Evolutionary conservation across 352 stramenopile genomes (phyloP).

Genomic region (Pythium sp.): DNA sequence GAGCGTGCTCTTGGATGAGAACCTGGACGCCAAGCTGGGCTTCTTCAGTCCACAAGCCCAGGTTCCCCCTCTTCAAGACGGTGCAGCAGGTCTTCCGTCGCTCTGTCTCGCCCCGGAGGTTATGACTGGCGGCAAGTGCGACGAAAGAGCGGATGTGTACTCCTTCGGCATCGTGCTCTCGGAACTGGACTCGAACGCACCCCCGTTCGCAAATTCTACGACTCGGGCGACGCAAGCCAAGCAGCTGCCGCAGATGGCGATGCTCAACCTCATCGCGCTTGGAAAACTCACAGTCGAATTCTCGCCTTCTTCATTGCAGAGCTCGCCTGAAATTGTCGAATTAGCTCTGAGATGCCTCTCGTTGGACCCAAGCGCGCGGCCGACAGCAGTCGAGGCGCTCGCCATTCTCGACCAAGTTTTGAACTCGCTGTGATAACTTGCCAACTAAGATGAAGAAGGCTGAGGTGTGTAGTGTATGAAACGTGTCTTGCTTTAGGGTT

Average conservation of each 20-base stretch:
- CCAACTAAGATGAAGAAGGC: neutral
- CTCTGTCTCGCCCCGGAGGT: constrained; percentile 35
- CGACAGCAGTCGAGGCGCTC: neutral
- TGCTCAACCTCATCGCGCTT: constrained; percentile 6
- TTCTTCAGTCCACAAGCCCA: constrained; percentile 25
- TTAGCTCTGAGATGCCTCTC: neutral
- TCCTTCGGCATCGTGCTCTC: constrained; percentile 31
- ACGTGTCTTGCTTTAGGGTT: neutral
- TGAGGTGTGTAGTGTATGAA: neutral
- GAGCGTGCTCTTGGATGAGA: constrained; percentile 20
- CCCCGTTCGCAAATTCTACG: constrained; percentile 20
- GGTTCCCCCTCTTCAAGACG: constrained; percentile 12
- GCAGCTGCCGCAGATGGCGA: constrained; percentile 2
- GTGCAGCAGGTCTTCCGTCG: constrained; percentile 13
- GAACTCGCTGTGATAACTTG: neutral
- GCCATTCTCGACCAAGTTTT: neutral
- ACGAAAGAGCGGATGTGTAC: constrained; percentile 28
- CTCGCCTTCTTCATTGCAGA: neutral
- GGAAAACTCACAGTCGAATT: constrained; percentile 2
- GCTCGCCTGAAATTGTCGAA: neutral
- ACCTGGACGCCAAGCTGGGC: constrained; percentile 29
- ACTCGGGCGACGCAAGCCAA: neutral
- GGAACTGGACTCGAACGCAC: constrained; percentile 25
- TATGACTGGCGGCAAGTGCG: constrained; percentile 22
- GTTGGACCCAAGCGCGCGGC: neutral